phyloP scores from a whole-genome alignment of 805 yeast genomes.

The Teunomyces gatunensis region DNA sequence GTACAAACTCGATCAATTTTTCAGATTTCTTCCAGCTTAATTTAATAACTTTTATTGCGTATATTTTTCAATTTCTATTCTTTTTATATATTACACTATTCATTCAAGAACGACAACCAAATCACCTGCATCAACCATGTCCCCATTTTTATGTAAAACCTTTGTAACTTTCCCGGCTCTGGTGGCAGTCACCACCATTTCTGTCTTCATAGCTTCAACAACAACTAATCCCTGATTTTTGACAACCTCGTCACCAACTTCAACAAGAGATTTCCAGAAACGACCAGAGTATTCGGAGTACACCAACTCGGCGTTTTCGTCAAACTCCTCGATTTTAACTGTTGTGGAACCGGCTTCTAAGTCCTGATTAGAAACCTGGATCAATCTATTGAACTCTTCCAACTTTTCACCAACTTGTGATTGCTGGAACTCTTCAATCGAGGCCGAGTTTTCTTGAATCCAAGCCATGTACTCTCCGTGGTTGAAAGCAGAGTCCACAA shows the following conservation, averaged over 20 bases:
- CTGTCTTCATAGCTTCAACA: constrained; percentile 98
- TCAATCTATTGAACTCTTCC: constrained; percentile 80
- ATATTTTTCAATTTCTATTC: too few relatives aligned
- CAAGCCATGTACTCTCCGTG: constrained; percentile 75
- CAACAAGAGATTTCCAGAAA: constrained; percentile 88
- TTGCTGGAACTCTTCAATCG: constrained; percentile 66
- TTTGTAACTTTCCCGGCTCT: constrained; percentile 68
- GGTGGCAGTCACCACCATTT: constrained; percentile 82
- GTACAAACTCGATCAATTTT: too few relatives aligned
- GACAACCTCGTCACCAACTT: constrained; percentile 71
- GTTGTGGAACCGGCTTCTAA: constrained; percentile 52
- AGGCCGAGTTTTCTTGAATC: constrained; percentile 68
- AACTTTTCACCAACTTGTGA: constrained; percentile 77
- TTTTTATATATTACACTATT: neutral
- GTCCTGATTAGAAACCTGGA: constrained; percentile 78
- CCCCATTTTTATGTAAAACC: constrained; percentile 80
- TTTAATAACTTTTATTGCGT: too few relatives aligned
- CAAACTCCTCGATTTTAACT: constrained; percentile 51
- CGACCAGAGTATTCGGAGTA: constrained; percentile 97
- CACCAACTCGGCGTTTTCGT: constrained; percentile 78
- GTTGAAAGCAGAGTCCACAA: constrained; percentile 77
- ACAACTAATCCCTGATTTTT: constrained; percentile 80
- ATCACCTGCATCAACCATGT: constrained; percentile 97
- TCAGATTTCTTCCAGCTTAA: too few relatives aligned
- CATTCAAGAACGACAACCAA: constrained; percentile 76